These are phyloP conservation scores for Pochonia chlamydosporia DNA, from an alignment of 2,329 filamentous ascomycete species.

Conservation along the genomic window DNA sequence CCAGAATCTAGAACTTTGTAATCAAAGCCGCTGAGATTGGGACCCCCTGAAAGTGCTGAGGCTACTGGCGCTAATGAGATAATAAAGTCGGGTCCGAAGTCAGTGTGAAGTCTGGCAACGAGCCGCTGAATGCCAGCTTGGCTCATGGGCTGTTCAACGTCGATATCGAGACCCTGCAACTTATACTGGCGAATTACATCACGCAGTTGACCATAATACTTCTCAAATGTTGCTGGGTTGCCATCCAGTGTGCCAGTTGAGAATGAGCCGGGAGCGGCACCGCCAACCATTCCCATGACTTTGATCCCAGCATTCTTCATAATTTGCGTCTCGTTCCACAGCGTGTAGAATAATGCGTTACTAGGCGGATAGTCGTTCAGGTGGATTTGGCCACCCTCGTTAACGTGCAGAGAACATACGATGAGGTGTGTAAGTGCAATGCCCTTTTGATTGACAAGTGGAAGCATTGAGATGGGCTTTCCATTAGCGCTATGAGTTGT, in stretches of 20 bases:
- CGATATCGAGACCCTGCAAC: slow-evolving; percentile 66
- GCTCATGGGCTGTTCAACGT: slow-evolving; percentile 70
- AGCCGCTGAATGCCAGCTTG: slow-evolving; percentile 58
- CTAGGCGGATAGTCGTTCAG: slow-evolving; percentile 71
- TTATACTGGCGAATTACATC: slow-evolving; percentile 53
- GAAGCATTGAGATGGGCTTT: slow-evolving; percentile 43
- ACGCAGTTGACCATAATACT: slow-evolving; percentile 63
- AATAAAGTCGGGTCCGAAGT: slow-evolving; percentile 64
- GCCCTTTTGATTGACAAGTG: slow-evolving; percentile 30
- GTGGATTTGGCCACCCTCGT: slow-evolving; percentile 58
- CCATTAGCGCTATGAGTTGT: slow-evolving; percentile 33
- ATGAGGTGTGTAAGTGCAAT: slow-evolving; percentile 68
- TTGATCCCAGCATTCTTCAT: slow-evolving; percentile 69
- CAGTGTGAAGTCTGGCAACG: slow-evolving; percentile 58
- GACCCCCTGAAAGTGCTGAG: slow-evolving; percentile 51
- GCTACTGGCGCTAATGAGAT: slow-evolving; percentile 77
- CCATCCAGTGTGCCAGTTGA: slow-evolving; percentile 42
- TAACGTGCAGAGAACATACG: slow-evolving; percentile 75
- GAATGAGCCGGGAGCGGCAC: slow-evolving; percentile 70
- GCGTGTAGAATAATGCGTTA: slow-evolving; percentile 55
- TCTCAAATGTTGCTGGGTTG: slow-evolving; percentile 55
- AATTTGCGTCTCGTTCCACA: slow-evolving; percentile 69
- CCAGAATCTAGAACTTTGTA: slow-evolving; percentile 65
- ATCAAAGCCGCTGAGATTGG: slow-evolving; percentile 70
- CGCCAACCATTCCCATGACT: slow-evolving; percentile 78